Percentiles rank a stretch among this genome's conserved stretches.
phyloP scores from a whole-genome alignment of 345 rosid species.

The Clausena lansium region DNA sequence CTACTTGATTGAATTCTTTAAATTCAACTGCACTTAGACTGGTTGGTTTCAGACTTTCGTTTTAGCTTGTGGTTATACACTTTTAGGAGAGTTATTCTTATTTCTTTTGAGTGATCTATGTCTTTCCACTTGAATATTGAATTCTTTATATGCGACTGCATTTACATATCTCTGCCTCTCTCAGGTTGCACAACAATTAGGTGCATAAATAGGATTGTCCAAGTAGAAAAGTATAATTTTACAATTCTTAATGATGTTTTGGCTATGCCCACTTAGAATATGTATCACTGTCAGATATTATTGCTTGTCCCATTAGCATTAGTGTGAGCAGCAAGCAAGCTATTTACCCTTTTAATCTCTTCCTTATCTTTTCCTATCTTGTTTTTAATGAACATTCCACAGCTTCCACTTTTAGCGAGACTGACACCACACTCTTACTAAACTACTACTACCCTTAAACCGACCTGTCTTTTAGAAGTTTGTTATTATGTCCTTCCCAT shows the following conservation, averaged over 20 bases:
- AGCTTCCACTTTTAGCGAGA: background rate
- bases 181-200: background rate
- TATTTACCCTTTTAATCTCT: too few species aligned
- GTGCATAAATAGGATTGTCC: background rate
- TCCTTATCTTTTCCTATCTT: background rate
- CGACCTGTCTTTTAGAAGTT: background rate
- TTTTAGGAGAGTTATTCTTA: too few species aligned
- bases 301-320: background rate
- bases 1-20: background rate
- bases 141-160: background rate
- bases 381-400: too few species aligned
- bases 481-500: background rate
- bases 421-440: background rate
- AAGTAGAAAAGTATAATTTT: background rate
- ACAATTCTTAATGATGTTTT: background rate
- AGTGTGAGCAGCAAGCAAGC: background rate
- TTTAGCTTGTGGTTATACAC: too few species aligned
- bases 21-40: background rate
- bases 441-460: background rate
- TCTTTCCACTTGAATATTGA: too few species aligned
- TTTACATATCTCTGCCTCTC: background rate
- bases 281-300: background rate
- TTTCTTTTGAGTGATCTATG: too few species aligned
- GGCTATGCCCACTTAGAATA: conserved; percentile 4
- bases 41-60: too few species aligned